phyloP scores from a whole-genome alignment of 116 monocot species.

The Posidonia oceanica region DNA sequence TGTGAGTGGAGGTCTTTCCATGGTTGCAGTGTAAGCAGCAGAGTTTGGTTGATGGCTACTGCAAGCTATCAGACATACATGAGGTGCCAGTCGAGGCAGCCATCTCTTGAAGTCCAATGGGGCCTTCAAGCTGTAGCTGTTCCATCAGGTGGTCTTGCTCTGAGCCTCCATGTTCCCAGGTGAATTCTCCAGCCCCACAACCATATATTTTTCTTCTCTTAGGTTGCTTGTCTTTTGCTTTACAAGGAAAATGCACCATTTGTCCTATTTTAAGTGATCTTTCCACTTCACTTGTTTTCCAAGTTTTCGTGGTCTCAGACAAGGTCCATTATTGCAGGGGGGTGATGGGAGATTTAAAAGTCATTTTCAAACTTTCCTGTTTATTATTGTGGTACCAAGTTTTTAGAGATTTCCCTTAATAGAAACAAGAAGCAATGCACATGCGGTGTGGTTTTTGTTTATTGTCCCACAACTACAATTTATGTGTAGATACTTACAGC shows the following conservation, averaged over 20 bases:
- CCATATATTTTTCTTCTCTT: neutral
- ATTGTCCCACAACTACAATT: too few relatives aligned
- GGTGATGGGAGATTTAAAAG: neutral
- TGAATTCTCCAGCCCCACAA: constrained; percentile 2
- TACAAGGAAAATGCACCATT: neutral
- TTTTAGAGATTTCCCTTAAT: too few relatives aligned
- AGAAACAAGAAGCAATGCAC: too few relatives aligned
- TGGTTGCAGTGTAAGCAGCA: constrained; percentile 4
- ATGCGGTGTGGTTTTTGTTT: too few relatives aligned
- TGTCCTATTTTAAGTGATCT: neutral
- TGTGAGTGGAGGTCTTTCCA: constrained; percentile 26
- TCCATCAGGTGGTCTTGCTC: constrained; percentile 67
- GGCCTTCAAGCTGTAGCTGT: constrained; percentile 72
- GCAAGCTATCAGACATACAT: constrained; percentile 79
- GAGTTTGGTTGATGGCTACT: constrained; percentile 69
- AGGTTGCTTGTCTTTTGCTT: neutral
- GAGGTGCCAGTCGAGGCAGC: constrained; percentile 61
- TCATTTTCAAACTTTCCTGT: neutral
- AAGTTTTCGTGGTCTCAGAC: neutral
- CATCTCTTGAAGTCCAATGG: constrained; percentile 67
- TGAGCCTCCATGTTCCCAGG: constrained; percentile 69
- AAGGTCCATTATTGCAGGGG: neutral
- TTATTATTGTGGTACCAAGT: neutral
- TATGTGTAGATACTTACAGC: too few relatives aligned
- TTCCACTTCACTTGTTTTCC: constrained; percentile 2